Evolutionary conservation across 2,329 filamentous ascomycete species (phyloP).

Genomic region (Botryosphaeria dothidea): DNA sequence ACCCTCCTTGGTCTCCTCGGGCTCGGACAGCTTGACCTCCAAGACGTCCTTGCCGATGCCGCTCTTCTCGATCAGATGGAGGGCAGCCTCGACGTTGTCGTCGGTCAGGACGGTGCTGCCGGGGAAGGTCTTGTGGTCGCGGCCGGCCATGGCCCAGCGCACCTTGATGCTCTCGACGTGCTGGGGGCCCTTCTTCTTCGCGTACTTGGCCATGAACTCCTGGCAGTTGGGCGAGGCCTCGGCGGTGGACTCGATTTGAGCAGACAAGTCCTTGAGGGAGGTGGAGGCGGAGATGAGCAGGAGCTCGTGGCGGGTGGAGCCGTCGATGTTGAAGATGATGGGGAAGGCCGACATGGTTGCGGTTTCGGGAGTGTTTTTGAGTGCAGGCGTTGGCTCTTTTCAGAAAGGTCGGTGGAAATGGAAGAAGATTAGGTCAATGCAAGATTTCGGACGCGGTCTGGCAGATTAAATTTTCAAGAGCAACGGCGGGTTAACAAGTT

Average conservation of each 20-base stretch:
- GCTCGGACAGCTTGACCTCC: slow-evolving; percentile 30
- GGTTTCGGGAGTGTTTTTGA: not conserved
- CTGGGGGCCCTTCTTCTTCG: slow-evolving; percentile 30
- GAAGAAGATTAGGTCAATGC: not conserved
- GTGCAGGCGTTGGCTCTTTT: not conserved
- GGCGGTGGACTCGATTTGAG: slow-evolving; percentile 19
- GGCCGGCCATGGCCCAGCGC: slow-evolving; percentile 32
- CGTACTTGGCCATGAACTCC: slow-evolving; percentile 39
- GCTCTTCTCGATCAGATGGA: slow-evolving; percentile 32
- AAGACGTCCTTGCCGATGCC: slow-evolving; percentile 37
- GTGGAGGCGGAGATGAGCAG: slow-evolving; percentile 21
- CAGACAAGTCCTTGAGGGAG: slow-evolving; percentile 19
- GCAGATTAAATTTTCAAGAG: not conserved
- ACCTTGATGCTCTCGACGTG: slow-evolving; percentile 34
- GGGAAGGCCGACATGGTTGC: slow-evolving; percentile 25
- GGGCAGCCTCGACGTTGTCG: slow-evolving; percentile 33
- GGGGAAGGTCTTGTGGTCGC: slow-evolving; percentile 35
- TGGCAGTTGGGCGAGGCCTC: slow-evolving; percentile 33
- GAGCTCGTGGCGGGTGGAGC: slow-evolving; percentile 36
- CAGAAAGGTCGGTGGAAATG: not conserved
- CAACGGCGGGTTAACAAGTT: not conserved
- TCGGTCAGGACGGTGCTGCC: slow-evolving; percentile 36
- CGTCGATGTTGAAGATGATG: slow-evolving; percentile 38
- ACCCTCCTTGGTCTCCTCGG: slow-evolving; percentile 7
- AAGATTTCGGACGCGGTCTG: not conserved